phyloP scores from a whole-genome alignment of 768 basidiomycete genomes.

The Botryobasidium botryosum region DNA sequence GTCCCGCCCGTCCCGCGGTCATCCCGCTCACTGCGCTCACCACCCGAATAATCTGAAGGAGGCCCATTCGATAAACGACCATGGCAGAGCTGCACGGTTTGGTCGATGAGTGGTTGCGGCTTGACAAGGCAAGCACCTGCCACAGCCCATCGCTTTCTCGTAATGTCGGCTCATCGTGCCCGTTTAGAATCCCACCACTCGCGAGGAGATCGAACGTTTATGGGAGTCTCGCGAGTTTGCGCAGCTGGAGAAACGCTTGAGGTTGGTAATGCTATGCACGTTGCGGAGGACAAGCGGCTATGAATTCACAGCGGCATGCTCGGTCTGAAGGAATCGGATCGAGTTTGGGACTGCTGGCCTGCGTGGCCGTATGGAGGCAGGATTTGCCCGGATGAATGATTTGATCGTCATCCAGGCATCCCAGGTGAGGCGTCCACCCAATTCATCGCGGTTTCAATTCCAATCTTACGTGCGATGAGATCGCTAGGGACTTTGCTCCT shows the following conservation, averaged over 20 bases:
- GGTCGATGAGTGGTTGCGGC: too few relatives aligned
- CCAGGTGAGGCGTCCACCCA: constrained; percentile 31
- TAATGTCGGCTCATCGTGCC: too few relatives aligned
- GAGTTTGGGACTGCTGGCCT: constrained; percentile 80
- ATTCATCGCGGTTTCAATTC: not conserved
- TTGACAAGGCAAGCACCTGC: too few relatives aligned
- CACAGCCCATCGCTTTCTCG: too few relatives aligned
- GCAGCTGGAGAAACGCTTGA: constrained; percentile 16
- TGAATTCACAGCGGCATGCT: not conserved
- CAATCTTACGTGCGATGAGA: not conserved
- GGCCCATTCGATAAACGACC: too few relatives aligned
- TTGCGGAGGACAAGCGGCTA: constrained; percentile 12
- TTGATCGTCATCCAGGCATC: constrained; percentile 67
- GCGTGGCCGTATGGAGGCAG: constrained; percentile 71
- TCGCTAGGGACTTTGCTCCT: constrained; percentile 55
- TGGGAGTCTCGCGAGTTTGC: constrained; percentile 3
- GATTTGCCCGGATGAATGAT: constrained; percentile 86
- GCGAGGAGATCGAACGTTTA: constrained; percentile 16
- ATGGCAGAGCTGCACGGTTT: too few relatives aligned
- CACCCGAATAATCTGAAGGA: too few relatives aligned
- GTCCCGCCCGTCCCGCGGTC: too few relatives aligned
- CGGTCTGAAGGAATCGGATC: constrained; percentile 46
- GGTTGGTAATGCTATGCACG: constrained; percentile 11
- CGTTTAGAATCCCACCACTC: constrained; percentile 15
- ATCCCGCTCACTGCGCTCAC: too few relatives aligned